Percentiles rank a stretch among this genome's conserved stretches.
Conservation (phyloP, 164 flowering plant genomes). For the Santalum album region DNA sequence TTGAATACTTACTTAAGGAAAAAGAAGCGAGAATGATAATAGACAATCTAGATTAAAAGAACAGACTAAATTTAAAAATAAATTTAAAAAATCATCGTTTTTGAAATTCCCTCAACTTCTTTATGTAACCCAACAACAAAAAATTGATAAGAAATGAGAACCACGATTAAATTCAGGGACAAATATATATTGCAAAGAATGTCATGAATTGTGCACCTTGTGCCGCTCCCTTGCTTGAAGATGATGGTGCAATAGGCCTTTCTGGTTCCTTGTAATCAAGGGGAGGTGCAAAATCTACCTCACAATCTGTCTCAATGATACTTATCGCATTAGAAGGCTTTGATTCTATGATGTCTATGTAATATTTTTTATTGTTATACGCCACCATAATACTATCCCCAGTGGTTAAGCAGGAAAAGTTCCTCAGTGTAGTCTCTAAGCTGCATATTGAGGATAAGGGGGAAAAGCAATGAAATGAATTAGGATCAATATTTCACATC, state of each 20-base stretch:
- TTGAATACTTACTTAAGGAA: no score
- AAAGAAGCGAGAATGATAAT: no score
- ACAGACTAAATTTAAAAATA: no score
- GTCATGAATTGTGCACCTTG: slow-evolving; percentile 34
- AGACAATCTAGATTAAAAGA: no score
- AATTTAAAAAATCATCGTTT: no score
- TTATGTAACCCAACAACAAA: no score
- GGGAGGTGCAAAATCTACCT: slow-evolving; percentile 98
- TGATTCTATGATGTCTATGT: slow-evolving; percentile 81
- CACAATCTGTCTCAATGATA: slow-evolving; percentile 94
- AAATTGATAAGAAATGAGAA: background rate
- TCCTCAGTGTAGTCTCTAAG: slow-evolving; percentile 90
- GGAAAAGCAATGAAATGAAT: background rate
- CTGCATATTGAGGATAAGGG: slow-evolving; percentile 30
- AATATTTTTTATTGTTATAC: slow-evolving; percentile 81
- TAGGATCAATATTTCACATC: no score
- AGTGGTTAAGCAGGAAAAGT: slow-evolving; percentile 83
- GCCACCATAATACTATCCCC: slow-evolving; percentile 97
- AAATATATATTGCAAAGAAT: no score
- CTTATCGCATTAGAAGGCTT: slow-evolving; percentile 81
- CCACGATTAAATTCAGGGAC: background rate
- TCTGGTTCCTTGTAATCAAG: slow-evolving; percentile 91
- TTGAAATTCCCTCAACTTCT: no score
- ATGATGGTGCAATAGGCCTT: slow-evolving; percentile 37
- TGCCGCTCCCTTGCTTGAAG: slow-evolving; percentile 36